Base-by-base conservation (phyloP, 179 eudicot genomes). In the Beta corolliflora region DNA sequence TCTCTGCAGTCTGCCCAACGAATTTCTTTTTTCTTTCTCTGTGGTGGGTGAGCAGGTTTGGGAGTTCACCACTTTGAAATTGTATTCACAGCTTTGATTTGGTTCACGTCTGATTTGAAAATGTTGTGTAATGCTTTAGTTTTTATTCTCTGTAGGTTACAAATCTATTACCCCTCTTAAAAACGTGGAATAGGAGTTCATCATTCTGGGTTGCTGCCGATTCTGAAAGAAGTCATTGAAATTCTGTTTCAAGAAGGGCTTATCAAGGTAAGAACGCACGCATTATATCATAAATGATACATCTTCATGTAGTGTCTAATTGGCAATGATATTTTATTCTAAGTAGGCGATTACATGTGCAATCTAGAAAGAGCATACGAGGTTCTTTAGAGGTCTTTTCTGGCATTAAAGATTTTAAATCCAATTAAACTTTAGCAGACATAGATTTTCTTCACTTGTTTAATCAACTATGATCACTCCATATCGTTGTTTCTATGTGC, bases 131-230 rank as follows among this genome's bases (percentile, higher is more conserved):
- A 68, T 77, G 60, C 59, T 16, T 69, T 1, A 0, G 12, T 53
- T 12, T 80, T 80, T 76, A 23, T 76, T 41, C 31, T 68, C 73
- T 76, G 31, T 86, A 96, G 99, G 99, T 96, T 79, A 90, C 99
- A 66, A 96, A 96, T 84, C 89, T 96, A 94, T 90, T 96, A 66
- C 99, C 99, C 45, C 89, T 96, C 52, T 86, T 96, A 87, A 92
- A n/a, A 94, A 88, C 97, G 99, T 80, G 99, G 99, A 76, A 96
- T 96, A 72, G 98, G 99, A 53, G 99, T 96, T 83, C 99, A 96
- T 89, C 99, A 96, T 88, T 96, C 99, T 87, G 99, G 99, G 55
- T 88, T 96, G 91, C 96, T 96, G 79, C 99, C 99, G 73, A 96
- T 96, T 84, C 82, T 96, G 77, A 96, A 96, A 88, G 99, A 96